Evolutionary conservation across 83 land plant genomes (phyloP).

Genomic region (Picea engelmannii): DNA sequence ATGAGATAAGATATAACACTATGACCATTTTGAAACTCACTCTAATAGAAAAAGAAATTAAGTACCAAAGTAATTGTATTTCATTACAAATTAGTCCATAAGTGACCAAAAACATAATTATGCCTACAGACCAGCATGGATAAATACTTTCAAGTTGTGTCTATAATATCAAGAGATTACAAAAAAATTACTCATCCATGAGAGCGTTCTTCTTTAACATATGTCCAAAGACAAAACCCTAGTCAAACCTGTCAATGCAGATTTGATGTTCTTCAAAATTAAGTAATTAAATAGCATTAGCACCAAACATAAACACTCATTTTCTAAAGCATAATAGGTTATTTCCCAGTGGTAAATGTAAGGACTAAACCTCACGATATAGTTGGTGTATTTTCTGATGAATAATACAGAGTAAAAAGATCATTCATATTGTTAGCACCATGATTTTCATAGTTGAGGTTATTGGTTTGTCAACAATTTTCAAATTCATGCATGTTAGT

Average conservation of each 20-base stretch:
- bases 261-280: not conserved
- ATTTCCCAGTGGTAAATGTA: not conserved
- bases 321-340: not conserved
- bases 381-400: not conserved
- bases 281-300: not conserved
- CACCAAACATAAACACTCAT: not conserved
- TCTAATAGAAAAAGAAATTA: not conserved
- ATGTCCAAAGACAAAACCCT: slow-evolving; percentile 90
- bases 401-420: not conserved
- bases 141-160: not conserved
- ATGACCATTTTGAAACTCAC: no score
- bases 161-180: not conserved
- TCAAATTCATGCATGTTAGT: no score
- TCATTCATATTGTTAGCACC: slow-evolving; percentile 14
- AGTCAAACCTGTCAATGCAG: slow-evolving; percentile 59
- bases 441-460: no score
- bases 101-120: not conserved
- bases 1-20: no score
- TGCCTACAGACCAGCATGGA: not conserved
- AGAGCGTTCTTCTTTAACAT: slow-evolving; percentile 91
- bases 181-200: slow-evolving; percentile 83
- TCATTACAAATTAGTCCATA: not conserved
- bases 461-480: no score
- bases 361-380: not conserved
- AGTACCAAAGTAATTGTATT: not conserved